Conservation (phyloP, 2,329 filamentous ascomycete genomes). For the Cadophora malorum region DNA sequence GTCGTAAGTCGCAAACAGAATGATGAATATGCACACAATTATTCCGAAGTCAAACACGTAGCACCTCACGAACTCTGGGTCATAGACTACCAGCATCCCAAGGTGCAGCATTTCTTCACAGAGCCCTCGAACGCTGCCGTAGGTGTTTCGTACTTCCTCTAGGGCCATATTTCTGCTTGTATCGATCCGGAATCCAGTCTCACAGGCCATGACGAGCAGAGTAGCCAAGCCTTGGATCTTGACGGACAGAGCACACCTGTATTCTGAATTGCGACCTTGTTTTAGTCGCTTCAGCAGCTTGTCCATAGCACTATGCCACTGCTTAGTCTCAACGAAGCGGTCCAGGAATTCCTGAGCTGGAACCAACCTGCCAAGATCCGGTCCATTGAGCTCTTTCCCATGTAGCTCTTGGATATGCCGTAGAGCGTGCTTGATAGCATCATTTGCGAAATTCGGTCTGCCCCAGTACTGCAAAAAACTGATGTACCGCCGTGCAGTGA, state of each 20-base stretch:
- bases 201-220: neutral
- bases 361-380: neutral
- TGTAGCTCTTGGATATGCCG: neutral
- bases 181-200: neutral
- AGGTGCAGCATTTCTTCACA: neutral
- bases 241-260: neutral
- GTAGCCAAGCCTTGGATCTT: neutral
- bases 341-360: neutral
- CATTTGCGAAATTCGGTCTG: neutral
- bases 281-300: neutral
- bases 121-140: neutral
- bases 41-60: neutral
- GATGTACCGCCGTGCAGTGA: neutral
- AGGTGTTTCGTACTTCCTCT: neutral
- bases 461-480: neutral
- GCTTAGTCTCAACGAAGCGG: neutral
- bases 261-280: neutral
- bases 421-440: neutral
- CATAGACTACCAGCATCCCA: neutral
- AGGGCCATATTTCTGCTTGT: neutral
- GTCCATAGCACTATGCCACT: neutral
- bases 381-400: neutral
- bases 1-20: neutral
- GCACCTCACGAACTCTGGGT: neutral
- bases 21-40: neutral